Evolutionary conservation across 805 yeast genomes (phyloP).

Genomic region (Starmerella stellata): DNA sequence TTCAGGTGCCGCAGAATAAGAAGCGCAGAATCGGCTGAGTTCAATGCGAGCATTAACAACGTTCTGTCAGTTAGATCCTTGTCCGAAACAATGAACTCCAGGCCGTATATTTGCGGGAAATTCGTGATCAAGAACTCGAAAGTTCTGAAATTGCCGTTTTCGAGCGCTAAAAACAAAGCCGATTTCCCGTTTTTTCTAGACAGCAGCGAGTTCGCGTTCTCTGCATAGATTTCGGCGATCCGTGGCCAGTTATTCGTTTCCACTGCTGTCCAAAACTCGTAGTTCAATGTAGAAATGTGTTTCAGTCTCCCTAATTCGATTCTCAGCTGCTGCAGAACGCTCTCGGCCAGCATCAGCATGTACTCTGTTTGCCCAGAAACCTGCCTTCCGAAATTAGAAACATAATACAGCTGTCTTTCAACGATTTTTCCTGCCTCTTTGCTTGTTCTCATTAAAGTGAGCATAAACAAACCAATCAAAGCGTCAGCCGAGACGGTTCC

Average conservation of each 20-base stretch:
- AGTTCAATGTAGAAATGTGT: slow-evolving; percentile 31
- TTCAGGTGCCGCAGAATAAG: slow-evolving; percentile 31
- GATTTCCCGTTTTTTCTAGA: slow-evolving; percentile 42
- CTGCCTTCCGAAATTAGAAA: slow-evolving; percentile 36
- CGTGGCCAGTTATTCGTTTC: slow-evolving; percentile 1
- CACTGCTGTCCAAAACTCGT: slow-evolving; percentile 36
- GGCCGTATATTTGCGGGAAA: slow-evolving; percentile 29
- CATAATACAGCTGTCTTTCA: slow-evolving; percentile 46
- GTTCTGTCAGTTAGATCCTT: slow-evolving; percentile 36
- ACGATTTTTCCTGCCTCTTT: slow-evolving; percentile 29
- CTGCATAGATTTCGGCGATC: slow-evolving; percentile 1
- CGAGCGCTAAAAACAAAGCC: slow-evolving; percentile 43
- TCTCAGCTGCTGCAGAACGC: slow-evolving; percentile 49
- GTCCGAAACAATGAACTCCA: slow-evolving; percentile 55
- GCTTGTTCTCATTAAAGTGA: slow-evolving; percentile 47
- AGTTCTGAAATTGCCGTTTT: slow-evolving; percentile 28
- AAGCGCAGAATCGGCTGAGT: slow-evolving; percentile 30
- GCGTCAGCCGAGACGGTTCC: slow-evolving; percentile 58
- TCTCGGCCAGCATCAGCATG: slow-evolving; percentile 67
- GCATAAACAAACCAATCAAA: slow-evolving; percentile 48
- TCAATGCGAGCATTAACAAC: slow-evolving; percentile 46
- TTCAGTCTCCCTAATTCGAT: slow-evolving; percentile 27
- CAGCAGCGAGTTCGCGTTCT: slow-evolving; percentile 21
- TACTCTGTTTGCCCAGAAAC: slow-evolving; percentile 26
- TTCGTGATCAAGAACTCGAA: slow-evolving; percentile 29